phyloP scores from a whole-genome alignment of 202 grass and related monocot genomes.

The Panicum virgatum region DNA sequence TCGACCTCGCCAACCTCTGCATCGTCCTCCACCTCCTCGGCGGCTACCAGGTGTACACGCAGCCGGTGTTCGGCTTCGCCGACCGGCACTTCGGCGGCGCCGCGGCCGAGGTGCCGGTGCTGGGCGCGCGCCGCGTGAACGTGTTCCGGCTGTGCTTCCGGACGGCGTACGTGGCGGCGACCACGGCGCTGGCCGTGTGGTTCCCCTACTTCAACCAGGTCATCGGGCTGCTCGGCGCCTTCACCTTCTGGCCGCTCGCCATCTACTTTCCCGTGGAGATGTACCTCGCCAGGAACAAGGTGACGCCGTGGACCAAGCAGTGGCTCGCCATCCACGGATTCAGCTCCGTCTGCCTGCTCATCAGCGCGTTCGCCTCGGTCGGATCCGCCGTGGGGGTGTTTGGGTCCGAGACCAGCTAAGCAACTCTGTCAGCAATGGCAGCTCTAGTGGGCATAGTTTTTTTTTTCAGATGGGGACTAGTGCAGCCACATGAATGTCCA shows the following conservation, averaged over 20 bases:
- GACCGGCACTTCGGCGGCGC: constrained; percentile 45
- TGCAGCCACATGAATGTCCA: background rate
- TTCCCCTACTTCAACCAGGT: constrained; percentile 92
- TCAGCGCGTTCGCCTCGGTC: constrained; percentile 60
- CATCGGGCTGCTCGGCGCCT: constrained; percentile 66
- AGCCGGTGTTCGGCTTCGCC: constrained; percentile 69
- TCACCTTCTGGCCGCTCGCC: constrained; percentile 74
- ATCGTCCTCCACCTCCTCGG: constrained; percentile 73
- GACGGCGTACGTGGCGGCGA: constrained; percentile 58
- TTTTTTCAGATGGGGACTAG: too few relatives aligned
- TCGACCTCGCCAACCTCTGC: constrained; percentile 72
- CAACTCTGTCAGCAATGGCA: background rate
- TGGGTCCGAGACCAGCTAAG: constrained; percentile 22
- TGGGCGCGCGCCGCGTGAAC: constrained; percentile 35
- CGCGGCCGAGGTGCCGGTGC: background rate
- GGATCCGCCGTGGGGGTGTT: constrained; percentile 70
- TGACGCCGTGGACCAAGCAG: constrained; percentile 46
- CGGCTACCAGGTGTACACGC: constrained; percentile 81
- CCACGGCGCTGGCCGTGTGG: constrained; percentile 71
- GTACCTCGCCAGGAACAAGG: constrained; percentile 74
- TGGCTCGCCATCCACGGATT: constrained; percentile 64
- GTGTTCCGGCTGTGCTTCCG: constrained; percentile 64
- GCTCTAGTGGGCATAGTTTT: too few relatives aligned
- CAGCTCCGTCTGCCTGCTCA: constrained; percentile 50
- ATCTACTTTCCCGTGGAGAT: constrained; percentile 90